phyloP scores from a whole-genome alignment of 768 basidiomycete genomes.

The Chalciporus pseudorubinellus region DNA sequence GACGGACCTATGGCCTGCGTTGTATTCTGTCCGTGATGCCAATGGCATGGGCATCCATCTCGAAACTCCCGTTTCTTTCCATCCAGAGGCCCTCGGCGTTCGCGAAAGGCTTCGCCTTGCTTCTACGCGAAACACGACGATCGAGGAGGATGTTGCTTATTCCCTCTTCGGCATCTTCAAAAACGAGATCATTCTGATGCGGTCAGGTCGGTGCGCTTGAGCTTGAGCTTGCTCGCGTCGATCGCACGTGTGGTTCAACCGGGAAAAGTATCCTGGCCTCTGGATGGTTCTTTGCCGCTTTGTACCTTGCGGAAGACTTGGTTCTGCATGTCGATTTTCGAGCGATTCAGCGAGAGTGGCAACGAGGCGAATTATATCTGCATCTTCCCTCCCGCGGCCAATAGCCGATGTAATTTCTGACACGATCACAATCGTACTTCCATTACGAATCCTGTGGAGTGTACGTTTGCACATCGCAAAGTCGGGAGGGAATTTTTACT shows the following conservation, averaged over 20 bases:
- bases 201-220: neutral
- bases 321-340: neutral
- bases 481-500: no score
- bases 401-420: conserved; percentile 1
- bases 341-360: neutral
- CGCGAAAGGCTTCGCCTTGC: no score
- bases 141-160: no score
- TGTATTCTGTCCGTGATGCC: neutral
- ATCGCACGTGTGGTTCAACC: neutral
- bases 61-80: no score
- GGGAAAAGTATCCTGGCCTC: neutral
- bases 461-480: no score
- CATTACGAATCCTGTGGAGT: neutral
- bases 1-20: no score
- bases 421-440: neutral
- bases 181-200: no score
- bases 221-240: neutral
- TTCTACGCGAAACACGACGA: no score
- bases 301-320: neutral
- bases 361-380: neutral
- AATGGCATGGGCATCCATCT: no score
- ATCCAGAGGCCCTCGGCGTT: no score
- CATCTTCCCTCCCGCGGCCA: neutral
- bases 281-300: neutral
- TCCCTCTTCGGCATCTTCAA: no score